Evolutionary conservation across 768 basidiomycete species (phyloP).

Genomic region (Hericium coralloides): DNA sequence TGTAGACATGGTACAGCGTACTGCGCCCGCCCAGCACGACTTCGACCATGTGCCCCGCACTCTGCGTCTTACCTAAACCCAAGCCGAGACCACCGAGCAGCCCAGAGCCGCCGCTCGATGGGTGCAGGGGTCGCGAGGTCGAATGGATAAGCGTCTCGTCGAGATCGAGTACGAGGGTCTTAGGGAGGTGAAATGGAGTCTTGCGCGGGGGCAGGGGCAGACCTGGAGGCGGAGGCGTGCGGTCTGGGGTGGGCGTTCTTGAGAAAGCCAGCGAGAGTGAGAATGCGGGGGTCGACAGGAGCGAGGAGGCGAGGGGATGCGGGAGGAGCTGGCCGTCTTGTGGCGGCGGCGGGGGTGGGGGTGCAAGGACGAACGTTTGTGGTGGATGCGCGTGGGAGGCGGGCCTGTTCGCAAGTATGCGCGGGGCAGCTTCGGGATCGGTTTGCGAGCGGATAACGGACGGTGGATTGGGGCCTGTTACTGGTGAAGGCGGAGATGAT

Average conservation of each 20-base stretch:
- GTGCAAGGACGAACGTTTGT: background rate
- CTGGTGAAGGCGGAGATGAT: background rate
- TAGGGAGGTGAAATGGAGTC: slow-evolving; percentile 73
- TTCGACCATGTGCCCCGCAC: slow-evolving; percentile 82
- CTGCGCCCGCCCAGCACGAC: slow-evolving; percentile 83
- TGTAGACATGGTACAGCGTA: slow-evolving; percentile 96
- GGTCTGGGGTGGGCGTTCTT: slow-evolving; percentile 17
- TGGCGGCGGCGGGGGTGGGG: background rate
- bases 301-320: background rate
- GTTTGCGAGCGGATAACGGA: background rate
- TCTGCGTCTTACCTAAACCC: slow-evolving; percentile 52
- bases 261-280: background rate
- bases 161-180: slow-evolving; percentile 94
- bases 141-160: slow-evolving; percentile 99
- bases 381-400: background rate
- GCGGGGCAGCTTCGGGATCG: background rate
- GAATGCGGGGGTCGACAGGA: background rate
- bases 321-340: background rate
- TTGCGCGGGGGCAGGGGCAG: slow-evolving; percentile 44
- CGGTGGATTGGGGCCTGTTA: background rate
- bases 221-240: slow-evolving; percentile 35
- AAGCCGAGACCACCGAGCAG: slow-evolving; percentile 35
- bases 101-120: slow-evolving; percentile 41
- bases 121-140: slow-evolving; percentile 66
- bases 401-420: background rate